Evolutionary conservation across 1,284 basidiomycete species (phyloP), one percentile per base, ranked within the genome.

Genomic region (Peniophora sp.): DNA sequence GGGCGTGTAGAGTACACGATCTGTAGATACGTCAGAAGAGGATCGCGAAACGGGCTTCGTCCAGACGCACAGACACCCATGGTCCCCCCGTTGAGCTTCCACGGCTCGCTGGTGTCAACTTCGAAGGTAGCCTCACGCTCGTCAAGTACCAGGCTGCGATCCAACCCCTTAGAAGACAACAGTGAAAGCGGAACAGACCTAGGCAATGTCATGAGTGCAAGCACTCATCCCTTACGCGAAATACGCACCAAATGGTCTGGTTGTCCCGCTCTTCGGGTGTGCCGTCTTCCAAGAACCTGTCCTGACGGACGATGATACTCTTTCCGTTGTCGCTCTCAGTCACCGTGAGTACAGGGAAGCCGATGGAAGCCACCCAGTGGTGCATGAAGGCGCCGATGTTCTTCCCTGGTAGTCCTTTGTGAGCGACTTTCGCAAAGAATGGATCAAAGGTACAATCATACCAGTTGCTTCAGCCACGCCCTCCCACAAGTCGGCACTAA

Each of bases 251-350:
- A 55, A 93, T 75, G 2, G 92, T 97, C 69, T 92, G 75, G 63
- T 98, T 95, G 58, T 98, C 90, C 62, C 92, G 82, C 1, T 82
- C 77, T 54, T 81, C 78, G 12, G 83, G 83, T 56, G 79, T 80
- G 3, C 93, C 94, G 2, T 85, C 91, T 61, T 91, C 88, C 47
- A 98, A 72, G 79, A 97, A 98, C 23, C 96, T 83, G 67, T 97
- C 92, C 70, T 99, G 96, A 39, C 85, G 84, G 47, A 94, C 74
- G 52, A 71, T 72, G 58, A 95, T 84, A 32, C 27, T 32, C 27
- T 32, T 32, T 14, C 84, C 83, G 46, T 79, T 79, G 1, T 73
- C 67, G 9, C 72, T 77, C 68, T 97, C 94, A 0, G 82, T 87
- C 45, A 98, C 92, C 16, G 84, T 89, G 49, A 99, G 66, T 23